Evolutionary conservation across 768 basidiomycete species (phyloP), one percentile per base, ranked within the genome.

Genomic region (Hemileccinum rubropunctum): DNA sequence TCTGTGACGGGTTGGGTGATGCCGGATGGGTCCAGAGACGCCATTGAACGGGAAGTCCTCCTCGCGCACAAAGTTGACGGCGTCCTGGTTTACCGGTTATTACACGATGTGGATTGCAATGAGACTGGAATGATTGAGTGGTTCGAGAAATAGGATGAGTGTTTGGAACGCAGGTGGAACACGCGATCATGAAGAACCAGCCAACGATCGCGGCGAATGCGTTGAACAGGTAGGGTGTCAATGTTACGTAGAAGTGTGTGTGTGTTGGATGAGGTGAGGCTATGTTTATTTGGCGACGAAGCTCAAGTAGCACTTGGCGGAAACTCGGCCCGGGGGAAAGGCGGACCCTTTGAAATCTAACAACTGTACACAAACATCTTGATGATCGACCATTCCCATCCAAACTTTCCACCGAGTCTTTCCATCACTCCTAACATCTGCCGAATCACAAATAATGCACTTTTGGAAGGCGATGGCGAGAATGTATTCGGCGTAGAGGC

Each of bases 201-300:
- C 80, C 75, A 11, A 79, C 76, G 3, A 74, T 72, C 1, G 78
- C 80, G 4, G 78, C 79, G 41, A 81, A 73, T 12, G 76, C 72
- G 40, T 80, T 78, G 45, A 79, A 80, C 9, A 77, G 37, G 32
- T 75, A 68, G 6, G 68, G n/a, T 75, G 28, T 79, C 71, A 20
- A 79, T 60, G 20, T 65, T 61, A 26, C 55, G 50, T 18, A 47
- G 40, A 13, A 40, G n/a, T n/a, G n/a, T 3, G 43, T 6, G 43
- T 9, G 43, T 18, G 20, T 27, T 36, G 15, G 34, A 18, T 12
- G 33, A 13, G 10, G 12, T 33, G 33, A 14, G 11, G 33, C n/a
- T n/a, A n/a, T n/a, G n/a, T n/a, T n/a, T n/a, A n/a, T n/a, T n/a
- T n/a, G n/a, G n/a, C n/a, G n/a, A n/a, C n/a, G n/a, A n/a, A n/a